A percentile compares a stretch with the other conserved stretches of the same genome.
phyloP scores from a whole-genome alignment of 139 green algal genomes.

The Mesotaenium endlicherianum region DNA sequence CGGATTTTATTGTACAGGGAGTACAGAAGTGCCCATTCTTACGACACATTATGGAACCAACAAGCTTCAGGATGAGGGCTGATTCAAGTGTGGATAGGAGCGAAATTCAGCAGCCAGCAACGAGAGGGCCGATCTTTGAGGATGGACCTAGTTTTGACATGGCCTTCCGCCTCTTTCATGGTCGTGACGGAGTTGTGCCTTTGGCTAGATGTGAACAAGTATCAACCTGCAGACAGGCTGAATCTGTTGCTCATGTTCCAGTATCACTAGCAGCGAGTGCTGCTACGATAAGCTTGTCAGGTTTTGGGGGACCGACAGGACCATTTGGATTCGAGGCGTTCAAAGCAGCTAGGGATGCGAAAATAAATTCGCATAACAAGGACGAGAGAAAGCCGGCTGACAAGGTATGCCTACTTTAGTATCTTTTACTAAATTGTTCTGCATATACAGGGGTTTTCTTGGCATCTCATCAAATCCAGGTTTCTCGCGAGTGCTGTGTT shows the following conservation, averaged over 20 bases:
- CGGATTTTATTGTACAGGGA: no score
- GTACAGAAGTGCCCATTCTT: constrained; percentile 36
- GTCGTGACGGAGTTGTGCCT: constrained; percentile 19
- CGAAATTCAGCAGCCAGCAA: neutral
- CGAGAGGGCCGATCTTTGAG: constrained; percentile 39
- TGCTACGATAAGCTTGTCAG: constrained; percentile 31
- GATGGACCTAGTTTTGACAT: constrained; percentile 18
- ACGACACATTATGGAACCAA: constrained; percentile 33
- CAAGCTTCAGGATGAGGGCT: constrained; percentile 8
- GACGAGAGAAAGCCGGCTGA: no score
- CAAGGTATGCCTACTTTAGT: neutral
- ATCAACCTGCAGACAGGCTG: no score
- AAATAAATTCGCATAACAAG: no score
- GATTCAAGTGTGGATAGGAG: neutral
- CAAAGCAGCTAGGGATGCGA: no score
- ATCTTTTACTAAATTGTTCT: neutral
- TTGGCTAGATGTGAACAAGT: no score
- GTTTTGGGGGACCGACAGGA: constrained; percentile 19
- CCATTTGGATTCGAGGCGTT: constrained; percentile 38
- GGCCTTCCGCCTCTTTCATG: constrained; percentile 46
- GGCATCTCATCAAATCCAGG: no score
- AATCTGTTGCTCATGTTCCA: no score
- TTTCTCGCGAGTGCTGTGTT: no score
- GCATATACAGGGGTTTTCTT: no score
- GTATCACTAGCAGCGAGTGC: constrained; percentile 14